Conservation (phyloP, 2,329 filamentous ascomycete species). For the Drechslerella dactyloides region DNA sequence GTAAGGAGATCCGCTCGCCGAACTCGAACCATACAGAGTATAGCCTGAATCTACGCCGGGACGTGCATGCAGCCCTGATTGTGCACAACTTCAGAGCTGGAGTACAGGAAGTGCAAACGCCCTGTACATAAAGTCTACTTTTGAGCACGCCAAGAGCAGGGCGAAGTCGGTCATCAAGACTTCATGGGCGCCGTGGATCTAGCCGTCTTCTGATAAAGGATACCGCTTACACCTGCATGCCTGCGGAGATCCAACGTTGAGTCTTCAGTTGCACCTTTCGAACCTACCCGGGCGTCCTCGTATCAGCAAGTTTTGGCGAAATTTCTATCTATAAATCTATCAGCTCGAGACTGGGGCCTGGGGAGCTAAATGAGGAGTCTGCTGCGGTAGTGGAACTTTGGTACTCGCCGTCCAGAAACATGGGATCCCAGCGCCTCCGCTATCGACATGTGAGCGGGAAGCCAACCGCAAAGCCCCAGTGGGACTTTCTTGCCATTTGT, state of each 20-base stretch:
- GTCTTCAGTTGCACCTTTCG: constrained; percentile 47
- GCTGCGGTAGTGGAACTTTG: constrained; percentile 12
- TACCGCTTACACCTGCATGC: neutral
- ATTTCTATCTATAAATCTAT: constrained; percentile 6
- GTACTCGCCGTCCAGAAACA: constrained; percentile 42
- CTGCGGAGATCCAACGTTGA: constrained; percentile 27
- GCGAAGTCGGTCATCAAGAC: neutral
- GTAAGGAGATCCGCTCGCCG: neutral
- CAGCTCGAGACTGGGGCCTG: neutral
- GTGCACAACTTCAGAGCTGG: neutral
- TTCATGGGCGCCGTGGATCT: neutral
- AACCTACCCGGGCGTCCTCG: constrained; percentile 21
- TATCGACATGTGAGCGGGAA: constrained; percentile 26
- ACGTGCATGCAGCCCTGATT: too few species aligned
- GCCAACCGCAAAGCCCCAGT: constrained; percentile 45
- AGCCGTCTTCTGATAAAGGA: neutral
- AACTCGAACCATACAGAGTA: neutral
- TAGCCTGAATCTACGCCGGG: too few species aligned
- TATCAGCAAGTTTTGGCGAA: constrained; percentile 30
- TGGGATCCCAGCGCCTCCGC: constrained; percentile 11
- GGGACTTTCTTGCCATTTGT: constrained; percentile 26
- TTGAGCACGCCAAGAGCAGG: constrained; percentile 5
- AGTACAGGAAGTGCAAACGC: neutral
- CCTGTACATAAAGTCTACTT: constrained; percentile 24
- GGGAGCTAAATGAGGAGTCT: neutral